Evolutionary conservation across 1,139 yeast species (phyloP), one percentile per base, ranked within the genome.

Genomic region (Lodderomyces oxycetoniae): DNA sequence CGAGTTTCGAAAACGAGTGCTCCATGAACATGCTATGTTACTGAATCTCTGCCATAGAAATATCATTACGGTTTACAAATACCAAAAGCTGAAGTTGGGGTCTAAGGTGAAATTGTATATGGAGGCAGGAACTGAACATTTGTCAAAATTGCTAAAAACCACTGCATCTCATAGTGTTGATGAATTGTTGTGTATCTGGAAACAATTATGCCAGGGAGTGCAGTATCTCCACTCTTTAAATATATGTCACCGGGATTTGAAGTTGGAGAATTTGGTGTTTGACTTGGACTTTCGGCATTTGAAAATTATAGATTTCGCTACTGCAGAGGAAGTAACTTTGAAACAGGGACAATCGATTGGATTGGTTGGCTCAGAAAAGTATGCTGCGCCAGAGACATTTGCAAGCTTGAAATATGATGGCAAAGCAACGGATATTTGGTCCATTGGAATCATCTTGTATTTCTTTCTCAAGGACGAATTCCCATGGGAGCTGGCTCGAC

Each of bases 341-440:
- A 22, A 34, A 9, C 30, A 40, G 15, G 41, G 42, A 8, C 32
- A 41, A 40, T 58, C 69, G 0, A 45, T 55, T 14, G 80, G 80
- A 0, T 43, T 72, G n/a, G 77, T 70, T 3, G 80, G 80, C 0
- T 67, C 77, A 2, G 61, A 57, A 17, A 44, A 50, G 8, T 71
- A 61, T 42, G 57, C 61, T 20, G 74, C 79, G 0, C 79, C 80
- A 0, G 80, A 74, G 46, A 61, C 69, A 13, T 59, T 57, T 28
- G 38, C 48, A 11, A 36, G 35, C 10, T 43, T 73, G 8, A 47
- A 45, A 10, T 74, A 74, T 45, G 57, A 63, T 36, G 74, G 76
- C 0, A 51, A 47, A 31, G 50, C 50, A 22, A 58, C 61, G 5
- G 79, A 74, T 42, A 47, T 70, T 8, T 74, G 80, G 80, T 64